phyloP scores from a whole-genome alignment of 2,329 filamentous ascomycete genomes.

The Phaeoacremonium minimum region DNA sequence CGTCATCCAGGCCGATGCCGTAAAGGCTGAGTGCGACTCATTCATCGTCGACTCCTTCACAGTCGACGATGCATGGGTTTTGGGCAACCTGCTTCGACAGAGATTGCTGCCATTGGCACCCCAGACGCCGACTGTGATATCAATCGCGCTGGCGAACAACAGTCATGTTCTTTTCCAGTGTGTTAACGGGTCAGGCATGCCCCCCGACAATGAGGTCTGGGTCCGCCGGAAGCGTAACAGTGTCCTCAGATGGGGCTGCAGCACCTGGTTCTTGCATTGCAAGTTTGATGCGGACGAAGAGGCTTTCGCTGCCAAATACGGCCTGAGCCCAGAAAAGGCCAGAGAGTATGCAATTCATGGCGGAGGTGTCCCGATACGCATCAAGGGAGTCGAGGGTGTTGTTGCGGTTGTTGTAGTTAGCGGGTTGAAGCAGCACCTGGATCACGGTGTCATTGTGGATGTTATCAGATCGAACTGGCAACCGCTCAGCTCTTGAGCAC shows the following conservation, averaged over 20 bases:
- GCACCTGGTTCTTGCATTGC: slow-evolving; percentile 67
- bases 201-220: slow-evolving; percentile 70
- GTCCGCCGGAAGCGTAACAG: slow-evolving; percentile 67
- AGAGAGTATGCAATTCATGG: slow-evolving; percentile 73
- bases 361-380: slow-evolving; percentile 68
- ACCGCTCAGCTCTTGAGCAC: too few relatives aligned
- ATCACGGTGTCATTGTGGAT: slow-evolving; percentile 73
- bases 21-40: slow-evolving; percentile 32
- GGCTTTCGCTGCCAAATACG: slow-evolving; percentile 61
- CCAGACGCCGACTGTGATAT: slow-evolving; percentile 52
- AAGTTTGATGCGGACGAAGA: slow-evolving; percentile 63
- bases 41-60: slow-evolving; percentile 53
- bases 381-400: slow-evolving; percentile 69
- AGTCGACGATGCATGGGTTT: slow-evolving; percentile 57
- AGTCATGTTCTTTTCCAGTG: slow-evolving; percentile 66
- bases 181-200: slow-evolving; percentile 60
- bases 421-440: slow-evolving; percentile 71
- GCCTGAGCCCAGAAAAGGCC: slow-evolving; percentile 49
- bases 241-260: slow-evolving; percentile 66
- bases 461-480: slow-evolving; percentile 54
- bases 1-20: slow-evolving; percentile 16
- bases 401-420: slow-evolving; percentile 73
- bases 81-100: slow-evolving; percentile 60
- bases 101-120: slow-evolving; percentile 50
- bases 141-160: slow-evolving; percentile 57